Evolutionary conservation across 352 stramenopile species (phyloP).

Genomic region (Albugo candida): DNA sequence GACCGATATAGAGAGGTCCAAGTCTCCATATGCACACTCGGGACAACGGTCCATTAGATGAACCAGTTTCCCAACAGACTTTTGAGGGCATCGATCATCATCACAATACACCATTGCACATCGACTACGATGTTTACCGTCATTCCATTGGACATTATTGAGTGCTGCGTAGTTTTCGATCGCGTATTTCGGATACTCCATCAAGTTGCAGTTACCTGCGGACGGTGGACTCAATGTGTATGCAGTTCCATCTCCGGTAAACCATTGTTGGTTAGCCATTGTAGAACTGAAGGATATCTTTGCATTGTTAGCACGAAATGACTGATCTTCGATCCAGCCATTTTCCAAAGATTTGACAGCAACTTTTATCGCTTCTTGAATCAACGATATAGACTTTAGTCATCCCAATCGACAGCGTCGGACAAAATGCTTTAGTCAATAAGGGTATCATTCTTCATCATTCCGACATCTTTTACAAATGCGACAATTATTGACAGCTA

Average conservation of each 20-base stretch:
- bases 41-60: conserved; percentile 54
- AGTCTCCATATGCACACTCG: conserved; percentile 43
- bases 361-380: conserved; percentile 15
- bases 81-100: conserved; percentile 26
- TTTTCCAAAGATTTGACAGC: no score
- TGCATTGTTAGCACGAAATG: background rate
- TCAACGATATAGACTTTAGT: conserved; percentile 7
- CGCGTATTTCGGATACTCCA: conserved; percentile 9
- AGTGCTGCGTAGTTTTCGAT: conserved; percentile 23
- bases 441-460: no score
- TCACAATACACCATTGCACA: conserved; percentile 42
- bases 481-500: background rate
- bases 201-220: conserved; percentile 23
- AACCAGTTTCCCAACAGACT: conserved; percentile 20
- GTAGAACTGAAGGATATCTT: background rate
- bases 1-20: conserved; percentile 38
- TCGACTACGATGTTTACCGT: conserved; percentile 29
- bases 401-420: no score
- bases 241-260: conserved; percentile 23
- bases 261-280: conserved; percentile 10
- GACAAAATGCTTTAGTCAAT: no score
- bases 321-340: background rate
- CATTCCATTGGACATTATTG: conserved; percentile 27
- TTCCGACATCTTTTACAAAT: no score
- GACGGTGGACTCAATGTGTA: conserved; percentile 28